Evolutionary conservation across 805 yeast species (phyloP), one percentile per base, ranked within the genome.

Genomic region (Jamesozyma spencerorum): DNA sequence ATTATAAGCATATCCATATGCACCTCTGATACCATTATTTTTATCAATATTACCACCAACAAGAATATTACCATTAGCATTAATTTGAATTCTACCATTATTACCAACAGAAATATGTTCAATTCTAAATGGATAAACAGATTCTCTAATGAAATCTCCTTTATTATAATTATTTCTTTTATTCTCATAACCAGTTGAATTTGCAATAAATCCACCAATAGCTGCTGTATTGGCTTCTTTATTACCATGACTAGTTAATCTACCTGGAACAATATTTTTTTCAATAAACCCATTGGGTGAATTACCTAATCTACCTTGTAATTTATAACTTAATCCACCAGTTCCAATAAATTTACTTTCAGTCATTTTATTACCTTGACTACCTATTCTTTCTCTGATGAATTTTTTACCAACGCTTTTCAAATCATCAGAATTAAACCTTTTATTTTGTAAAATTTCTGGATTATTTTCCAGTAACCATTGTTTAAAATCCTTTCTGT

Each of bases 281-380:
- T 63, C 60, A 36, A 71, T 64, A 18, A 77, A 62, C 37, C 95
- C 94, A 51, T 79, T 75, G 18, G 94, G 92, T 3, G 82, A 68
- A 57, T 77, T 81, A 43, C 66, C 56, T 30, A 85, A 63, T 57
- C 85, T 72, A 5, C 94, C 94, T 43, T 70, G 72, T 45, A 81
- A 71, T 31, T 67, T 68, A 52, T 84, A 85, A 1, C 85, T 72
- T 44, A 85, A 69, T 5, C 95, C 95, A 22, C 82, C 94, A 6
- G 83, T 74, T 26, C 87, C 94, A 40, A 79, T 71, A 35, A 75
- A 57, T 20, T 59, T 58, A 32, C 46, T 47, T 7, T n/a, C 31
- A 5, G 13, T 11, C n/a, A 10, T 12, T 28, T 51, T 51, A 3
- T 19, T 13, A 30, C 14, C 26, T 5, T 20, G 12, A 4, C 31